Conservation (phyloP, 176 grass and related monocot species). For the Alopecurus myosuroides region DNA sequence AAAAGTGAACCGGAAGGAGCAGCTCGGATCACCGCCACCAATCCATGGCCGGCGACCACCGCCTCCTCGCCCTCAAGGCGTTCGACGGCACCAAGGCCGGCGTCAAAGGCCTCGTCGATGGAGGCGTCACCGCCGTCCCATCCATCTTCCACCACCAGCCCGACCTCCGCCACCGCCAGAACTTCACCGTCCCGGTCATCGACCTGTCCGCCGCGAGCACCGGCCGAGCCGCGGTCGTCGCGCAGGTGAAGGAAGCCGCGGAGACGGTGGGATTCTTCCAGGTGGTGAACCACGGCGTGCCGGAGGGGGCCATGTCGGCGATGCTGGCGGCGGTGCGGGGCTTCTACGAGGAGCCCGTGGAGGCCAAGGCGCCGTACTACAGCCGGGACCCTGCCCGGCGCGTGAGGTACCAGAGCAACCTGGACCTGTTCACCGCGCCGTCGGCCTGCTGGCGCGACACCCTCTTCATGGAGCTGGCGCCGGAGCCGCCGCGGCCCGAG, state of each 20-base stretch:
- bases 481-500: background rate
- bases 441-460: slow-evolving; percentile 2
- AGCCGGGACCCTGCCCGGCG: background rate
- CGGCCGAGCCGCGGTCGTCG: background rate
- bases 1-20: background rate
- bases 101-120: background rate
- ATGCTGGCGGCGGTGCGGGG: background rate
- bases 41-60: background rate
- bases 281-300: background rate
- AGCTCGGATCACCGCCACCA: background rate
- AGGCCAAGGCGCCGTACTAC: background rate
- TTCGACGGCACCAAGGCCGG: background rate
- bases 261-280: background rate
- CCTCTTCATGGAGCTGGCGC: background rate
- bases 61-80: background rate
- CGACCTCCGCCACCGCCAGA: background rate
- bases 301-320: background rate
- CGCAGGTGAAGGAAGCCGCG: slow-evolving; percentile 5
- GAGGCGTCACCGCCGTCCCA: background rate
- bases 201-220: background rate
- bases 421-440: slow-evolving; percentile 1
- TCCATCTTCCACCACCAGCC: background rate
- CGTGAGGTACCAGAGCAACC: background rate
- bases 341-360: background rate
- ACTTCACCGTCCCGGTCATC: slow-evolving; percentile 2